phyloP scores from a whole-genome alignment of 176 grass and related monocot species.

The Musa acuminata region DNA sequence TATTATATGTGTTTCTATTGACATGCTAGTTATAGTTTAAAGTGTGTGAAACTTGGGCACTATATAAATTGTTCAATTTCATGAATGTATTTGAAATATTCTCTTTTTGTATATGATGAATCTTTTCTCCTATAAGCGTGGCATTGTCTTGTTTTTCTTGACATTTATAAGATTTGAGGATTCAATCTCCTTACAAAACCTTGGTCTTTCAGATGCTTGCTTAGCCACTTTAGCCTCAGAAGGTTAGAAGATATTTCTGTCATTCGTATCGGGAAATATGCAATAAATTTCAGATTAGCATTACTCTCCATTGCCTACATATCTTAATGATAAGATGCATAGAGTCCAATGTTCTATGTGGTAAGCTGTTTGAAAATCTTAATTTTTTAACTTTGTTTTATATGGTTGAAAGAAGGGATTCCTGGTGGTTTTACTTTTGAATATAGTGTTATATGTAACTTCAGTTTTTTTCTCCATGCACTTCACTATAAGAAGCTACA shows the following conservation, averaged over 20 bases:
- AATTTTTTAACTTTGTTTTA: neutral
- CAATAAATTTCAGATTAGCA: slow-evolving; percentile 4
- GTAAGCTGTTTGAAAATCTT: slow-evolving; percentile 7
- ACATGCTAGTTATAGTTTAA: too few relatives aligned
- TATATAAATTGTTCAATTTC: neutral
- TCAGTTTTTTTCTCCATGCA: neutral
- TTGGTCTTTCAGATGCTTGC: slow-evolving; percentile 77
- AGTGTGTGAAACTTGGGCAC: too few relatives aligned
- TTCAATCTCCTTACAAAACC: slow-evolving; percentile 52
- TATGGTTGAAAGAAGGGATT: neutral
- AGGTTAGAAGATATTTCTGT: slow-evolving; percentile 26
- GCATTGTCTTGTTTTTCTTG: slow-evolving; percentile 31
- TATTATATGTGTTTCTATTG: too few relatives aligned
- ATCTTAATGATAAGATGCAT: neutral
- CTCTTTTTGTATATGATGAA: neutral
- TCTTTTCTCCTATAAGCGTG: neutral
- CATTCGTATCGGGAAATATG: neutral
- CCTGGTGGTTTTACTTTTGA: neutral
- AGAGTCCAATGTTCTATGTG: neutral
- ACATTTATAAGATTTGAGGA: slow-evolving; percentile 56
- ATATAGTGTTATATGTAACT: neutral
- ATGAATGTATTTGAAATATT: neutral
- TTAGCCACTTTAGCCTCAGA: slow-evolving; percentile 62
- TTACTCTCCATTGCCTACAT: neutral
- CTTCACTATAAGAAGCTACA: neutral